Base-by-base conservation (phyloP, 305 asterid genomes). In the Fraxinus floribunda region DNA sequence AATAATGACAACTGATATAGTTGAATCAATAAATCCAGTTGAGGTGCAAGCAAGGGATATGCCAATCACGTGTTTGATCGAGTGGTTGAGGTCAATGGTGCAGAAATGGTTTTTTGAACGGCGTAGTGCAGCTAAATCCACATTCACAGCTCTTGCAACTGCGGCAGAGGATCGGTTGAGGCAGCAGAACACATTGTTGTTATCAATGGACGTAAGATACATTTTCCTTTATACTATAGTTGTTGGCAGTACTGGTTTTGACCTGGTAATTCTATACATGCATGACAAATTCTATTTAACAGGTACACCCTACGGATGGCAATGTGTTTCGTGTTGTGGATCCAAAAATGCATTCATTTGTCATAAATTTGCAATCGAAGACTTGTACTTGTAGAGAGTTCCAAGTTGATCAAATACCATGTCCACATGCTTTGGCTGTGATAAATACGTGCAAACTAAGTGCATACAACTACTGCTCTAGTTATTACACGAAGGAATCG, bases 41-140 rank as follows among this genome's bases (percentile, higher is more conserved):
- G 76, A 30, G 20, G 76, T 71, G 44, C 76, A 71, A 71, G 76
- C 76, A 71, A 71, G 76, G 76, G 76, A 71, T 34, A 71, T 71
- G 76, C 76, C 76, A 16, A 32, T 71, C 76, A 71, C 76, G 5
- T 71, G 76, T 71, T 32, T 71, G 76, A 71, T 71, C 2, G 76
- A 71, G 76, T 71, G 76, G 76, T 32, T 71, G 76, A 71, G 76
- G 24, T 71, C 76, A 71, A 71, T 71, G 76, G 76, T 71, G 76
- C 76, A 71, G 44, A 71, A 71, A 16, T 71, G 76, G 76, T 71
- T 71, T 71, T 71, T 71, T 71, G 76, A 71, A 16, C 41, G 76
- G 8, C 76, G 76, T 32, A 32, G 76, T 71, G 76, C 76, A 71
- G 76, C 76, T 30, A 26, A 71, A 71, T 71, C 76, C 30, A 71